Percentiles rank a stretch among this genome's conserved stretches.
phyloP scores from a whole-genome alignment of 441 rosid species.

The Jatropha podagrica region DNA sequence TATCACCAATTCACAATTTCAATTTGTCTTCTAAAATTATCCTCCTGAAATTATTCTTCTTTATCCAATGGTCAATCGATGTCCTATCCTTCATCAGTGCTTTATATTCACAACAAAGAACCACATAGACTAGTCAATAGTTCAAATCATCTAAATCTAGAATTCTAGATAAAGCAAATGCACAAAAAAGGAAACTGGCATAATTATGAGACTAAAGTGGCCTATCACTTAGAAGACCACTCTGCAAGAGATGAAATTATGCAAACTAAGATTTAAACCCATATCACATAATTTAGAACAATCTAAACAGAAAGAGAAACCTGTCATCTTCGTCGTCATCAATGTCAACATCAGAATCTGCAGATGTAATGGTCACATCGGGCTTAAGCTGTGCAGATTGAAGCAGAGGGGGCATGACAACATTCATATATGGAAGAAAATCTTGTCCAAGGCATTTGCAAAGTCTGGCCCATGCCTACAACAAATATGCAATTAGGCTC shows the following conservation, averaged over 20 bases:
- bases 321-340: slow-evolving; percentile 84
- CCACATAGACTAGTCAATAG: not conserved
- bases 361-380: slow-evolving; percentile 90
- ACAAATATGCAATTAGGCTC: slow-evolving; percentile 2
- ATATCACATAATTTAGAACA: not conserved
- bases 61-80: not conserved
- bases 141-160: slow-evolving; percentile 1
- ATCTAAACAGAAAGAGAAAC: slow-evolving; percentile 22
- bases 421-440: slow-evolving; percentile 90
- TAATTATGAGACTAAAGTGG: not conserved
- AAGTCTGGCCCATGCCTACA: slow-evolving; percentile 95
- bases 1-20: slow-evolving; percentile 8
- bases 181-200: not conserved
- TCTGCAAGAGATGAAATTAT: not conserved
- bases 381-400: slow-evolving; percentile 96
- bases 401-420: slow-evolving; percentile 94
- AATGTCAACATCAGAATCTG: slow-evolving; percentile 84
- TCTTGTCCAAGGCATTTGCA: slow-evolving; percentile 96
- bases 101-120: not conserved
- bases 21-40: not conserved
- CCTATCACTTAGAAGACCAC: not conserved
- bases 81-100: not conserved
- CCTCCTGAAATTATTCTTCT: slow-evolving; percentile 6
- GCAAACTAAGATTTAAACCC: not conserved
- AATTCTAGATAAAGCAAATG: not conserved